phyloP scores from a whole-genome alignment of 805 yeast genomes.

The Saccharomyces eubayanus region DNA sequence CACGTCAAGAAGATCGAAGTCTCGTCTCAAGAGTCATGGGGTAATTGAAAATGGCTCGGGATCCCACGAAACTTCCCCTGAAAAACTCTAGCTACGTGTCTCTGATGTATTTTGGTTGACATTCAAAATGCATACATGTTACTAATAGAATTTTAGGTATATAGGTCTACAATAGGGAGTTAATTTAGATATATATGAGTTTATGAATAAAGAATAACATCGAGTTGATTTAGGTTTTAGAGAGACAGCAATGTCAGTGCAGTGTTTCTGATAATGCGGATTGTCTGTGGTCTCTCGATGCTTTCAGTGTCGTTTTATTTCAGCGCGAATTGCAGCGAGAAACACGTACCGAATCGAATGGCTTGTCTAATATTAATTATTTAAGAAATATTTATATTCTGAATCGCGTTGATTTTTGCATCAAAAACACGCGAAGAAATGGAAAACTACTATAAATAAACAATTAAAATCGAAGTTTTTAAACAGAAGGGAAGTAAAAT shows the following conservation, averaged over 20 bases:
- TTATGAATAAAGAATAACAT: background rate
- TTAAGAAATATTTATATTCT: background rate
- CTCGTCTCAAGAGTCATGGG: slow-evolving; percentile 23
- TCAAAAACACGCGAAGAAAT: background rate
- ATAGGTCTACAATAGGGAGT: background rate
- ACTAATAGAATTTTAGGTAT: background rate
- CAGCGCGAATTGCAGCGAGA: no score
- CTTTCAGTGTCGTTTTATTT: no score
- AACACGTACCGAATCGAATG: no score
- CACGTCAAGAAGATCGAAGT: slow-evolving; percentile 26
- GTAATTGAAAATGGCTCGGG: slow-evolving; percentile 1
- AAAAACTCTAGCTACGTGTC: background rate
- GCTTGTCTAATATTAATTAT: background rate
- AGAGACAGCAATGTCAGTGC: no score
- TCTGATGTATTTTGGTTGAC: background rate
- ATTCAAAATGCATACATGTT: no score
- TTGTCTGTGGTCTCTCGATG: no score
- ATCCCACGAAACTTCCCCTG: background rate
- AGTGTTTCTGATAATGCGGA: no score
- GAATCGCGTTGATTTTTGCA: background rate
- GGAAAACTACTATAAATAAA: background rate
- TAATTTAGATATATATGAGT: background rate
- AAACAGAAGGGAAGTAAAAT: background rate
- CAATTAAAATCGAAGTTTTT: background rate
- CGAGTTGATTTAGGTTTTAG: background rate